Evolutionary conservation across 257 asterid species (phyloP).

Genomic region (Ilex aquifolium): DNA sequence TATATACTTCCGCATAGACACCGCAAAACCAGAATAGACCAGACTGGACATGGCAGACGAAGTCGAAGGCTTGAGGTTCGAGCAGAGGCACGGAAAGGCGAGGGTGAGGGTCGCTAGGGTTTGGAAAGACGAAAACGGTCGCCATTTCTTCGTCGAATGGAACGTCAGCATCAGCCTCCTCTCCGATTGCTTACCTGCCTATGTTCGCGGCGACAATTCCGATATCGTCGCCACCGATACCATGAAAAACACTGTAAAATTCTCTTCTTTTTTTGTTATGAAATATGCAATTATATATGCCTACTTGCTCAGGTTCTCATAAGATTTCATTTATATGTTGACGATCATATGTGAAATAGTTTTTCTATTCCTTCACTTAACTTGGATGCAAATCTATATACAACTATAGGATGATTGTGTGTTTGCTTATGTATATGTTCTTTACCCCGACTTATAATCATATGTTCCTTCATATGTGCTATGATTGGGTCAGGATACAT

Average conservation of each 20-base stretch:
- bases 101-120: slow-evolving; percentile 81
- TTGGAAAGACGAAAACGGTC: slow-evolving; percentile 63
- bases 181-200: slow-evolving; percentile 83
- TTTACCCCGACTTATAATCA: no score
- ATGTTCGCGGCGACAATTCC: slow-evolving; percentile 59
- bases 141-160: slow-evolving; percentile 79
- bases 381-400: no score
- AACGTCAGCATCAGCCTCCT: slow-evolving; percentile 73
- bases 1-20: no score
- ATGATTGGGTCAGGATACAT: neutral
- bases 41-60: neutral
- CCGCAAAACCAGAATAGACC: no score
- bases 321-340: no score
- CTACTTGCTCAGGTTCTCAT: no score
- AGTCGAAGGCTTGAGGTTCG: slow-evolving; percentile 44
- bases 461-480: no score
- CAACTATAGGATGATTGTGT: no score
- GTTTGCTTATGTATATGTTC: no score
- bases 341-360: no score
- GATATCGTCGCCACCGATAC: slow-evolving; percentile 93
- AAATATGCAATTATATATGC: neutral
- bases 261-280: neutral
- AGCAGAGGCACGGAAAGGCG: slow-evolving; percentile 88
- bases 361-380: no score
- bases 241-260: slow-evolving; percentile 77